Base-by-base conservation (phyloP, 2,329 filamentous ascomycete genomes). In the Chaetoscypha palmicola region DNA sequence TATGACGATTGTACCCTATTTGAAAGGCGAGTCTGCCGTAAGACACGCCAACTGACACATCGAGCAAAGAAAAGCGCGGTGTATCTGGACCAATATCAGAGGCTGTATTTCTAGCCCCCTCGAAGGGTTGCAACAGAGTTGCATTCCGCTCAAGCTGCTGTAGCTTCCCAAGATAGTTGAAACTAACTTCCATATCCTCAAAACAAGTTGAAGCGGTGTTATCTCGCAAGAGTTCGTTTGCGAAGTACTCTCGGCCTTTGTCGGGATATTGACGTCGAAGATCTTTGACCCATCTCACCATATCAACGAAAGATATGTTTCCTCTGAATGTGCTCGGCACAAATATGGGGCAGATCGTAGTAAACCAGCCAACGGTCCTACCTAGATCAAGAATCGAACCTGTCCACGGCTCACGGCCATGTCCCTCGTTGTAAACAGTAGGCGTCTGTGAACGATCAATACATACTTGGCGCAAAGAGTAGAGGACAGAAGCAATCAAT, bases 111-210 rank as follows among this genome's bases (percentile, higher is more conserved):
- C 22, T 26, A 8, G 28, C 19, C 8, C 22, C 23, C 10, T 41
- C 28, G 16, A 45, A 19, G 21, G 33, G 7, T 14, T 41, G 41
- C 3, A 60, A 51, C 4, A 68, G 49, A 40, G 63, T 57, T 12
- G 64, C 65, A 2, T 58, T 55, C 0, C 60, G 56, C 40, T 72
- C 68, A 1, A 71, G 57, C 26, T 71, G 67, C 48, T 73, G 69
- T 38, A 65, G 64, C 34, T 66, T 58, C 12, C 69, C 70, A 1
- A 67, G 59, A 46, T 72, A 75, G 53, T 75, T 74, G 59, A 75
- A 72, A 0, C 67, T 56, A 1, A 74, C 48, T 49, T 76, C 72
- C 30, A 50, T 48, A 1, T 62, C 61, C 1, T 57, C 53, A n/a
- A n/a, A n/a, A n/a, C n/a, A n/a, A n/a, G n/a, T n/a, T n/a, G n/a